phyloP scores from a whole-genome alignment of 805 yeast species.

The Aciculoconidium aculeatum region DNA sequence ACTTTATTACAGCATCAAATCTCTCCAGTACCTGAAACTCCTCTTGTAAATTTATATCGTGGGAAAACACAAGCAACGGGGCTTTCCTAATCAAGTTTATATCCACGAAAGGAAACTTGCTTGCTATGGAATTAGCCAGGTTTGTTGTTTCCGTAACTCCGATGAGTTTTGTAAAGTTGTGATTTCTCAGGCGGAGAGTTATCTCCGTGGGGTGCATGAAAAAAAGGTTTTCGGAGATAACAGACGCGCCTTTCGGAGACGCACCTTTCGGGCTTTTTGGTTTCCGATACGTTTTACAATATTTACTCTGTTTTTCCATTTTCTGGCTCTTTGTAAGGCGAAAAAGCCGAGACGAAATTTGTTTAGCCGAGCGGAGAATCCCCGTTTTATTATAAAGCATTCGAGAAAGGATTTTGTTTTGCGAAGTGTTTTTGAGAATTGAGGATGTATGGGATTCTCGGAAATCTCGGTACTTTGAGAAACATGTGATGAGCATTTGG shows the following conservation, averaged over 20 bases:
- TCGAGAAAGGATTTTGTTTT: slow-evolving; percentile 35
- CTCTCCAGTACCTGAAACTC: no score
- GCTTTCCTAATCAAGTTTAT: no score
- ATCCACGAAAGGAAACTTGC: no score
- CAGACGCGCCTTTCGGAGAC: not conserved
- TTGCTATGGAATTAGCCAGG: no score
- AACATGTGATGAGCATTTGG: slow-evolving; percentile 29
- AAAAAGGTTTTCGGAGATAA: no score
- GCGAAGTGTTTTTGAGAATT: slow-evolving; percentile 26
- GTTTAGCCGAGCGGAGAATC: slow-evolving; percentile 30
- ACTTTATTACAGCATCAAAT: no score
- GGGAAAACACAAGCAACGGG: no score
- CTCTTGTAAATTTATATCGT: no score
- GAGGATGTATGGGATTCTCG: slow-evolving; percentile 18
- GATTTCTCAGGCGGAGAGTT: no score
- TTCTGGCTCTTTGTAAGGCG: slow-evolving; percentile 21
- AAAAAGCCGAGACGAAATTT: slow-evolving; percentile 26
- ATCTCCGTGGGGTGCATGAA: no score
- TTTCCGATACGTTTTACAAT: slow-evolving; percentile 6
- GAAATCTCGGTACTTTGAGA: slow-evolving; percentile 28
- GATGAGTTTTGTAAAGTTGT: no score
- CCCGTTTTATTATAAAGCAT: slow-evolving; percentile 35
- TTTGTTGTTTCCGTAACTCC: no score
- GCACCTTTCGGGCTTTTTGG: slow-evolving; percentile 1
- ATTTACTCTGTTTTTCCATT: slow-evolving; percentile 13